Percentiles rank a stretch among this genome's conserved stretches.
These are phyloP conservation scores for Litchi chinensis DNA, from an alignment of 345 rosid genomes.

Conservation along the genomic window DNA sequence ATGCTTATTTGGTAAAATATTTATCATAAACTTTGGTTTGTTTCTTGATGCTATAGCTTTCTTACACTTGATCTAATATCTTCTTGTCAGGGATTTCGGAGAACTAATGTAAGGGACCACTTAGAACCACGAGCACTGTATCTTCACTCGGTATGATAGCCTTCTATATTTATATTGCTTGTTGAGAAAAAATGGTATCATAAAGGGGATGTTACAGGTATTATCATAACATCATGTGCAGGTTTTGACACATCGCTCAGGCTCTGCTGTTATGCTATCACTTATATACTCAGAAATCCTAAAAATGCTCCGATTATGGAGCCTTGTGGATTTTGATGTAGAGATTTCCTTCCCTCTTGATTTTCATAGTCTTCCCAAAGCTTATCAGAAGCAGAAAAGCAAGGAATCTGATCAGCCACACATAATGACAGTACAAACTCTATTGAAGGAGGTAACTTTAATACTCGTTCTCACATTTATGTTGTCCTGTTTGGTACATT, in stretches of 20 bases:
- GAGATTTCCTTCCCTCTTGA: constrained; percentile 64
- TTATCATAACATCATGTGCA: constrained; percentile 34
- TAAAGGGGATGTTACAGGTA: neutral
- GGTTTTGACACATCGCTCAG: constrained; percentile 68
- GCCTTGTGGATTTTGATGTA: constrained; percentile 59
- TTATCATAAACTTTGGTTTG: neutral
- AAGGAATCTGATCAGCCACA: constrained; percentile 60
- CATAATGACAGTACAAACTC: constrained; percentile 48
- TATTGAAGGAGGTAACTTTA: constrained; percentile 47
- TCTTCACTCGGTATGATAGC: constrained; percentile 55
- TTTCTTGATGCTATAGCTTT: neutral
- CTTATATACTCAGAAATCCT: constrained; percentile 60
- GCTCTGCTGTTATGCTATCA: constrained; percentile 60
- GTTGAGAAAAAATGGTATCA: neutral
- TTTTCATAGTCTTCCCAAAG: constrained; percentile 54
- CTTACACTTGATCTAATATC: neutral
- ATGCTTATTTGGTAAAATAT: neutral
- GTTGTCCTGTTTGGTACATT: neutral
- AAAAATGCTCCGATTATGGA: constrained; percentile 64
- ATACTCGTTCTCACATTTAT: neutral
- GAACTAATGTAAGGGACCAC: constrained; percentile 41
- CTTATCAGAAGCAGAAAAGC: constrained; percentile 62
- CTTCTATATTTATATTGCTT: constrained; percentile 6
- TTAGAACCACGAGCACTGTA: constrained; percentile 53
- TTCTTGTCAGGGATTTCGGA: constrained; percentile 46